These are phyloP conservation scores for Nemania sp. DNA, from an alignment of 2,329 filamentous ascomycete genomes.

Conservation along the genomic window DNA sequence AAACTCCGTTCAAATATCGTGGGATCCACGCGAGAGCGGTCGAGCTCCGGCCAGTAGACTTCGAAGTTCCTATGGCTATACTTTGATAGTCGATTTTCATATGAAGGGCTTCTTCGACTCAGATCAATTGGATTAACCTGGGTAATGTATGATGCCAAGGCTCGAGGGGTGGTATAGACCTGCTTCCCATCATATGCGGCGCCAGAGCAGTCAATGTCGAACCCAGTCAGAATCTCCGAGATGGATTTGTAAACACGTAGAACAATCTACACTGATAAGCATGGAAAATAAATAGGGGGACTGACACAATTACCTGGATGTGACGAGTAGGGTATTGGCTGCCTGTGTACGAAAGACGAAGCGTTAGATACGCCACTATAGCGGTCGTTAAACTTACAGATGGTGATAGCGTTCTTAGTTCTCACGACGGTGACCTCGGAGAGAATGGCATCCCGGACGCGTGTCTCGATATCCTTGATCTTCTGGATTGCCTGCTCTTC, in stretches of 20 bases:
- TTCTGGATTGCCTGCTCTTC: conserved; percentile 81
- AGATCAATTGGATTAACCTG: conserved; percentile 83
- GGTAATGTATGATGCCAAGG: conserved; percentile 77
- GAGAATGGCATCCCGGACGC: conserved; percentile 76
- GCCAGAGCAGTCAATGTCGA: conserved; percentile 85
- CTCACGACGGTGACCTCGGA: conserved; percentile 83
- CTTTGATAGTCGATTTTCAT: conserved; percentile 85
- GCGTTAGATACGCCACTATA: background rate
- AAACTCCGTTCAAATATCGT: conserved; percentile 88
- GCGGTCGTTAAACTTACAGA: conserved; percentile 47
- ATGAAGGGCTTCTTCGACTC: conserved; percentile 78
- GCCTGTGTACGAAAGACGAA: conserved; percentile 45
- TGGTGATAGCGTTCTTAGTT: conserved; percentile 86
- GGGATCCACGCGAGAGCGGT: conserved; percentile 77
- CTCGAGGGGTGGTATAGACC: conserved; percentile 78
- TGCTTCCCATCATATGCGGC: conserved; percentile 80
- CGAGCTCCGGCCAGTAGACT: conserved; percentile 76
- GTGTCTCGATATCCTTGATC: conserved; percentile 78
- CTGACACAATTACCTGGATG: conserved; percentile 56
- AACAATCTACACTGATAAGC: conserved; percentile 59
- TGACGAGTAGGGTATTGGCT: conserved; percentile 84
- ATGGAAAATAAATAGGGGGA: background rate
- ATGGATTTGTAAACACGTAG: conserved; percentile 83
- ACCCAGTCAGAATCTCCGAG: conserved; percentile 83
- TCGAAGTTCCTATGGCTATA: conserved; percentile 86